Evolutionary conservation across 805 yeast genomes (phyloP), one percentile per base, ranked within the genome.

Genomic region (Monosporozyma aerobia): DNA sequence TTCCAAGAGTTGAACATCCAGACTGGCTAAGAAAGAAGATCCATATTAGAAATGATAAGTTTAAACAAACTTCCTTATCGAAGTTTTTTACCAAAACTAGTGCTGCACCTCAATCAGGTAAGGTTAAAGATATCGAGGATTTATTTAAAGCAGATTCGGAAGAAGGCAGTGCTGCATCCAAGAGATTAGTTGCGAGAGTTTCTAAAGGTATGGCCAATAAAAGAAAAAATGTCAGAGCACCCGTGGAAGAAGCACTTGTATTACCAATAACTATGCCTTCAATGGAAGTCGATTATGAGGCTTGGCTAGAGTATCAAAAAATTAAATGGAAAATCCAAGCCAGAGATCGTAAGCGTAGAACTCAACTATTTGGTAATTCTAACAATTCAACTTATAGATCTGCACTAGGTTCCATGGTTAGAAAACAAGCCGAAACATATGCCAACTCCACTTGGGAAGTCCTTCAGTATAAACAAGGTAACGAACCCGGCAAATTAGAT

Each of bases 1-100:
- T 95, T 45, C 97, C 97, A 5, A 75, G 97, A 59, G 92, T 95
- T 6, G 79, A 80, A 3, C 97, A 92, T 63, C 99, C 99, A 0
- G 94, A 85, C 32, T 94, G 99, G 99, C 73, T 94, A 52, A 78
- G 76, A 54, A 82, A 77, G 59, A 78, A 77, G 54, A 81, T 92
- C 51, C 75, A 77, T 2, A 71, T 70, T 5, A 78, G 74, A 52
- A 80, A 81, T 51, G 92, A 87, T 63, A 80, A 78, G 53, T 75
- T 79, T 62, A 87, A 87, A 62, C 98, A 92, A 68, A 74, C 82
- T 2, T 78, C 81, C 0, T 70, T 92, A 48, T 67, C 76, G 1
- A 70, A 70, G 2, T 87, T 86, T 64, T 84, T 90, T 59, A 59
- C 69, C 9, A 71, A 71, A 44, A 65, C 80, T 0, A 71, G 71